phyloP scores from a whole-genome alignment of 805 yeast species.

The Zygotorulaspora florentina region DNA sequence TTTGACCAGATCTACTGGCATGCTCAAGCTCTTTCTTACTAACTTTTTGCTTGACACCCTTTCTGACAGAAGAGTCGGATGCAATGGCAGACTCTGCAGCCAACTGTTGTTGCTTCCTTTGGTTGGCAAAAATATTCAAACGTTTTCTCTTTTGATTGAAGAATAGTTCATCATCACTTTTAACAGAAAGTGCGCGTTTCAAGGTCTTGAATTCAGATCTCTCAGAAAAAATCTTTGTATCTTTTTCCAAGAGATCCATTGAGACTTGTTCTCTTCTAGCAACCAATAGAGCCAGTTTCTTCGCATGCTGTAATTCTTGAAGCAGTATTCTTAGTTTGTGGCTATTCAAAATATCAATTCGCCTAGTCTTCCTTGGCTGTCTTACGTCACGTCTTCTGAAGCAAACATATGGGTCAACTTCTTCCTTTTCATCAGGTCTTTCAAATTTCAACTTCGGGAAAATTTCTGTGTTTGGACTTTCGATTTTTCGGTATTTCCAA shows the following conservation, averaged over 20 bases:
- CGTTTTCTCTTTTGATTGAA: constrained; percentile 69
- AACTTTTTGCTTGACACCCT: constrained; percentile 15
- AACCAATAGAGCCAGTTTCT: constrained; percentile 61
- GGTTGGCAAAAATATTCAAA: constrained; percentile 21
- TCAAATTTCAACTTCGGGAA: constrained; percentile 78
- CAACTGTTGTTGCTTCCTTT: constrained; percentile 13
- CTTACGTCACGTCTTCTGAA: constrained; percentile 93
- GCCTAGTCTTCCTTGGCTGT: constrained; percentile 91
- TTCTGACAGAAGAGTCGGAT: constrained; percentile 22
- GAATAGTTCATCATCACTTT: constrained; percentile 81
- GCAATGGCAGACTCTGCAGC: constrained; percentile 22
- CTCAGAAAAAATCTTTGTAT: constrained; percentile 62
- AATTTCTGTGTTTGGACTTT: constrained; percentile 62
- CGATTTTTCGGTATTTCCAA: constrained; percentile 74
- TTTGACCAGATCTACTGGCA: constrained; percentile 20
- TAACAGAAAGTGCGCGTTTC: constrained; percentile 70
- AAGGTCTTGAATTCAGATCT: constrained; percentile 67
- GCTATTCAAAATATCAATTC: constrained; percentile 86
- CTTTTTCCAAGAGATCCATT: constrained; percentile 55
- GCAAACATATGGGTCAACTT: constrained; percentile 90
- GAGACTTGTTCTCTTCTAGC: constrained; percentile 53
- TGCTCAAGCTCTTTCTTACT: constrained; percentile 23
- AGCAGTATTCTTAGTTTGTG: constrained; percentile 74
- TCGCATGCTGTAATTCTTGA: constrained; percentile 71
- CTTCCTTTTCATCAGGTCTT: constrained; percentile 84